Percentiles rank a stretch among this genome's conserved stretches.
Conservation (phyloP, 441 rosid species). For the Iberis amara region DNA sequence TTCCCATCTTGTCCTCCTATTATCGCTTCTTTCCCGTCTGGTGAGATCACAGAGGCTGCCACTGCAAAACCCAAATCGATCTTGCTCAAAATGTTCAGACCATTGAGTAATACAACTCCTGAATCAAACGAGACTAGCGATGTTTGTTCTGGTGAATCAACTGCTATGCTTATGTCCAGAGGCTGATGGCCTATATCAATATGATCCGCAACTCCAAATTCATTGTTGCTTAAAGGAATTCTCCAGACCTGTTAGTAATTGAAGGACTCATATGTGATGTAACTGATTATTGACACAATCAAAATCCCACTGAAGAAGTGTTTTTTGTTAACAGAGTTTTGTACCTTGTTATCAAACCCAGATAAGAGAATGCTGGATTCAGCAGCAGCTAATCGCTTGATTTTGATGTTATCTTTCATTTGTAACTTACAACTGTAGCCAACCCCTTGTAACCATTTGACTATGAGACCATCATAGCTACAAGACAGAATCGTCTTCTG, state of each 20-base stretch:
- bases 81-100: slow-evolving; percentile 54
- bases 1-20: slow-evolving; percentile 84
- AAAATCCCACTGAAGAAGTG: not conserved
- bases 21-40: slow-evolving; percentile 81
- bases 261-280: not conserved
- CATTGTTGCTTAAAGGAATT: slow-evolving; percentile 51
- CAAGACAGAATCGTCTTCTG: slow-evolving; percentile 49
- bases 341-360: slow-evolving; percentile 87
- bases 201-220: slow-evolving; percentile 56
- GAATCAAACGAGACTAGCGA: slow-evolving; percentile 54
- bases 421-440: slow-evolving; percentile 48
- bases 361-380: slow-evolving; percentile 66
- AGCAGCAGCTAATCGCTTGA: slow-evolving; percentile 47
- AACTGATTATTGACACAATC: not conserved
- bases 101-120: slow-evolving; percentile 62
- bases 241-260: slow-evolving; percentile 47
- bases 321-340: not conserved
- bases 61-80: slow-evolving; percentile 62
- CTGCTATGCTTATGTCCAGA: slow-evolving; percentile 69
- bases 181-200: slow-evolving; percentile 79
- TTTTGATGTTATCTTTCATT: slow-evolving; percentile 58
- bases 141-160: slow-evolving; percentile 46
- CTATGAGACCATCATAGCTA: slow-evolving; percentile 54
- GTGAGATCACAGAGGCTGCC: slow-evolving; percentile 68
- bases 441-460: slow-evolving; percentile 51